Conservation (phyloP, 2,329 filamentous ascomycete species). For the Chrysoporthe austroafricana region DNA sequence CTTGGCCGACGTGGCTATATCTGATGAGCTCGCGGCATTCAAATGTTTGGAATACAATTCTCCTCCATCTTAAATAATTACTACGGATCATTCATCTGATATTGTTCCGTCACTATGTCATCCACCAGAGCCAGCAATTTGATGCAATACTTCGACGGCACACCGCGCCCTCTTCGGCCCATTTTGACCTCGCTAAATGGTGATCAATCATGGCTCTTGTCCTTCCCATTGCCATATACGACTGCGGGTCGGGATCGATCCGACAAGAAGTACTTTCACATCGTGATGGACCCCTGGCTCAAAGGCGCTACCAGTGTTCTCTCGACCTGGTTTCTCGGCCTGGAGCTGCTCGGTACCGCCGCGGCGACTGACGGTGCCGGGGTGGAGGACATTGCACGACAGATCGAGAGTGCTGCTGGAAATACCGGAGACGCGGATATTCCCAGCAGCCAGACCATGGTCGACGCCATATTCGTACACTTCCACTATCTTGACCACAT, state of each 20-base stretch:
- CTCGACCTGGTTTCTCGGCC: conserved; percentile 21
- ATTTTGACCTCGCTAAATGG: neutral
- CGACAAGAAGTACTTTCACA: conserved; percentile 13
- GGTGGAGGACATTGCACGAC: conserved; percentile 26
- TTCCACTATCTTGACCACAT: conserved; percentile 26
- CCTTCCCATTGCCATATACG: neutral
- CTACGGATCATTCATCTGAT: neutral
- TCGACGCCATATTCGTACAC: conserved; percentile 30
- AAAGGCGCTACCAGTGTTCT: conserved; percentile 11
- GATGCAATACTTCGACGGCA: neutral
- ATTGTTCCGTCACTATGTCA: neutral
- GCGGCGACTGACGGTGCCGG: conserved; percentile 22
- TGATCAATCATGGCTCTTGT: conserved; percentile 17
- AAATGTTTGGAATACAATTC: no score
- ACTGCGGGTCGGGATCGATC: neutral
- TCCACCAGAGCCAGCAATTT: neutral
- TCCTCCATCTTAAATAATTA: neutral
- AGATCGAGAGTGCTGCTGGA: conserved; percentile 29
- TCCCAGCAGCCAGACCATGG: neutral
- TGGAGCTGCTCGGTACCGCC: conserved; percentile 15
- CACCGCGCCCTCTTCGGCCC: neutral
- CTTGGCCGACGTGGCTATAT: neutral
- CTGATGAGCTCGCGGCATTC: no score
- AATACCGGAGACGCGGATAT: neutral
- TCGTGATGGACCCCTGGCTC: conserved; percentile 21